A percentile compares a stretch with the other conserved stretches of the same genome.
These are phyloP conservation scores for Cordyceps javanica DNA, from an alignment of 2,329 filamentous ascomycete genomes.

Conservation along the genomic window DNA sequence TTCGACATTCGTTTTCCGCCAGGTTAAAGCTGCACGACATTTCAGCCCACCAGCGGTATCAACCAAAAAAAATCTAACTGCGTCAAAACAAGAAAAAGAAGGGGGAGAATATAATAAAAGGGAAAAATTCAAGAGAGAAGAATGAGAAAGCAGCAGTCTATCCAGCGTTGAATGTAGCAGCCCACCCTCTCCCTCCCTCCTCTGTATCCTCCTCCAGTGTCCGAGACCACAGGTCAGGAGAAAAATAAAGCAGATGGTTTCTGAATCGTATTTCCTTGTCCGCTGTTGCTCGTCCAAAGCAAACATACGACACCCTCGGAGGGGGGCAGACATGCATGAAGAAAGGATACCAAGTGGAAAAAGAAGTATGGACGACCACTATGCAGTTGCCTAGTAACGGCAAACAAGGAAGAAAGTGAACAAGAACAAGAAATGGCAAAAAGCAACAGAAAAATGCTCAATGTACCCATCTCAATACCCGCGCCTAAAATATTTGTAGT, in stretches of 20 bases:
- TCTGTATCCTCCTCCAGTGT: neutral
- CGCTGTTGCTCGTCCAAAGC: neutral
- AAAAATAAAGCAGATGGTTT: neutral
- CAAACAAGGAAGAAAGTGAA: constrained; percentile 11
- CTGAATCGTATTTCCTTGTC: neutral
- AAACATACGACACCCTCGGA: neutral
- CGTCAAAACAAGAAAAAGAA: constrained; percentile 9
- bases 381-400: neutral
- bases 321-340: constrained; percentile 2
- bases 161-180: neutral
- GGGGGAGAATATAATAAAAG: too few relatives aligned
- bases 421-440: constrained; percentile 16
- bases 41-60: constrained; percentile 7
- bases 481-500: constrained; percentile 6
- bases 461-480: constrained; percentile 5
- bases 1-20: neutral
- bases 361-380: neutral
- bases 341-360: constrained; percentile 15
- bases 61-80: constrained; percentile 18
- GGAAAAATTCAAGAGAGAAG: constrained; percentile 1
- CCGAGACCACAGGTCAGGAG: neutral
- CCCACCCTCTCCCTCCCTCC: neutral
- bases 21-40: neutral
- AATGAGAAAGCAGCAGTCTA: constrained; percentile 12
- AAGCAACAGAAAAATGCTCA: constrained; percentile 16